A percentile compares a stretch with the other conserved stretches of the same genome.
phyloP scores from a whole-genome alignment of 495 filamentous ascomycete species.

The Stereocaulon alpinum region DNA sequence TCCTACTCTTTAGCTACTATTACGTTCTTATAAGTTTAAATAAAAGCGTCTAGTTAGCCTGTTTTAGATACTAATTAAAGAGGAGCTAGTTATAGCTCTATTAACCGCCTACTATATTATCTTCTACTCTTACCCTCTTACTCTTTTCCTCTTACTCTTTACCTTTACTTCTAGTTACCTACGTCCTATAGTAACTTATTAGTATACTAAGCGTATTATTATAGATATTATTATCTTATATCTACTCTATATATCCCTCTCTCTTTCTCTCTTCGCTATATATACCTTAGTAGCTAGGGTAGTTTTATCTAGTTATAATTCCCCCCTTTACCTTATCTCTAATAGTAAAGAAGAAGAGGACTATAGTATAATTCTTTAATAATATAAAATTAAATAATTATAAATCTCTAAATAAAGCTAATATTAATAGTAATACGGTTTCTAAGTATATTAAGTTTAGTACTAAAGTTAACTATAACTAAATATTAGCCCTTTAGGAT shows the following conservation, averaged over 20 bases:
- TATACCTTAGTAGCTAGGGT: neutral
- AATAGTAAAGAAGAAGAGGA: slow-evolving; percentile 17
- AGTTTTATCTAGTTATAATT: neutral
- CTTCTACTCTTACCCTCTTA: slow-evolving; percentile 1
- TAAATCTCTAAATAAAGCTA: neutral
- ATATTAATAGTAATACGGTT: slow-evolving; percentile 10
- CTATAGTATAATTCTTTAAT: slow-evolving; percentile 4
- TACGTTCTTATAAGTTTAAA: slow-evolving; percentile 4
- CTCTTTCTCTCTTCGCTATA: slow-evolving; percentile 5
- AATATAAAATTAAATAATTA: slow-evolving; percentile 5
- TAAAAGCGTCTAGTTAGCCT: neutral
- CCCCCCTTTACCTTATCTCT: neutral
- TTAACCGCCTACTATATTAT: slow-evolving; percentile 2
- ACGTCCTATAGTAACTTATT: neutral
- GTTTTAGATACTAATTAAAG: slow-evolving; percentile 10
- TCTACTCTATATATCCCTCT: slow-evolving; percentile 1
- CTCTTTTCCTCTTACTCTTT: slow-evolving; percentile 8
- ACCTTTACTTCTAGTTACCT: neutral
- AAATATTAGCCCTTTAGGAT: slow-evolving; percentile 7
- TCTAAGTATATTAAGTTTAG: slow-evolving; percentile 8
- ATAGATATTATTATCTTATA: neutral
- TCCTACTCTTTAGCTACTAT: slow-evolving; percentile 2
- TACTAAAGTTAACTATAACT: slow-evolving; percentile 9
- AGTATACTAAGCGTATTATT: neutral
- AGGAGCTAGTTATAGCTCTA: slow-evolving; percentile 6